Conservation (phyloP, 2,329 filamentous ascomycete species). For the Scedosporium boydii region DNA sequence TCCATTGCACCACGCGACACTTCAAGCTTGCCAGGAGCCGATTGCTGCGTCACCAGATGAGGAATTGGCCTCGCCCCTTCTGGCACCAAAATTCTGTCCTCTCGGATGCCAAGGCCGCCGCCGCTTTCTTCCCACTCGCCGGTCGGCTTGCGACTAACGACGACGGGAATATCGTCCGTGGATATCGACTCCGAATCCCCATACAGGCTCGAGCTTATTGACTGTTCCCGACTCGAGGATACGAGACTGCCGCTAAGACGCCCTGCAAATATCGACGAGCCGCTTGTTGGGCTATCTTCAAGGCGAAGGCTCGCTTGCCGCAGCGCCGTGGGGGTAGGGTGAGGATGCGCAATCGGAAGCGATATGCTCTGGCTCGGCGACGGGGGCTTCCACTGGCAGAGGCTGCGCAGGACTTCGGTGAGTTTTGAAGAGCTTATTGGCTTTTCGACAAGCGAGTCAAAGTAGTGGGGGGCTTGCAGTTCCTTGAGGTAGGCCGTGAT, state of each 20-base stretch:
- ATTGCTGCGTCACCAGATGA: constrained; percentile 49
- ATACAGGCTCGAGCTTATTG: constrained; percentile 78
- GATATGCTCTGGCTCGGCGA: constrained; percentile 33
- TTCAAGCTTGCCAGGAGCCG: constrained; percentile 54
- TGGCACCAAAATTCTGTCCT: constrained; percentile 38
- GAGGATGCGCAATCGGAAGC: constrained; percentile 32
- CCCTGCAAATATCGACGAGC: constrained; percentile 61
- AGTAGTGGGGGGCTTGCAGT: constrained; percentile 87
- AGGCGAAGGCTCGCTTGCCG: constrained; percentile 52
- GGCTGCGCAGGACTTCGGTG: constrained; percentile 73
- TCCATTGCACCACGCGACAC: constrained; percentile 57
- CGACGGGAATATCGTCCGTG: constrained; percentile 68
- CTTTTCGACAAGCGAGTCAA: constrained; percentile 92
- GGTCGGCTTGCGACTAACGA: constrained; percentile 62
- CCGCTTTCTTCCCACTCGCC: constrained; percentile 70
- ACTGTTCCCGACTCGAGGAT: constrained; percentile 77
- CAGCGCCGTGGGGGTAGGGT: constrained; percentile 53
- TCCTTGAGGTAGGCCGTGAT: constrained; percentile 98
- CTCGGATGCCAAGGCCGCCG: constrained; percentile 67
- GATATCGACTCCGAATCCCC: constrained; percentile 74
- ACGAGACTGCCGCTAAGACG: constrained; percentile 67
- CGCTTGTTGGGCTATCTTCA: constrained; percentile 79
- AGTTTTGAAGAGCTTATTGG: constrained; percentile 89
- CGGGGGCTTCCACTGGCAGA: constrained; percentile 90
- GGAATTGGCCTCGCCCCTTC: constrained; percentile 33